Conservation (phyloP, 352 stramenopile species). For the Thalassiosira exigua region DNA sequence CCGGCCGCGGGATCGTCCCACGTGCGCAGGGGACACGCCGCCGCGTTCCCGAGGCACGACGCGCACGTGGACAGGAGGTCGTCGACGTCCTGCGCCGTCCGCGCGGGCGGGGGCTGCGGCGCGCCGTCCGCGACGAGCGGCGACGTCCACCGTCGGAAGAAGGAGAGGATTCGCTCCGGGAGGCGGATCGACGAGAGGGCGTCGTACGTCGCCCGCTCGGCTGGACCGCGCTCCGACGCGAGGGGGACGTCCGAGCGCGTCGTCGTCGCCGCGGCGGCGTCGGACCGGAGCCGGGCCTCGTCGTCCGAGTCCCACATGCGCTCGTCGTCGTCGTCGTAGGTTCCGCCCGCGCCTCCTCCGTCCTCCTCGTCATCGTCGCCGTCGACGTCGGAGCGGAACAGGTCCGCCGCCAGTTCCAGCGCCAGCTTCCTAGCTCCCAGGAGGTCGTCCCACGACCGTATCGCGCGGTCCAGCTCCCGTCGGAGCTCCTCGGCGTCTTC, state of each 20-base stretch:
- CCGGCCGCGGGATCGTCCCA: no score
- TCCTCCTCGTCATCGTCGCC: constrained; percentile 37
- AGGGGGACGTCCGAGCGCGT: no score
- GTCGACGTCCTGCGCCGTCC: constrained; percentile 57
- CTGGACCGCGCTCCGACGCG: no score
- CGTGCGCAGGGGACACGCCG: constrained; percentile 42
- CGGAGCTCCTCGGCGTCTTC: constrained; percentile 45
- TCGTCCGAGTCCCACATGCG: constrained; percentile 59
- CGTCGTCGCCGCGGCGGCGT: neutral
- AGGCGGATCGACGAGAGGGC: constrained; percentile 27
- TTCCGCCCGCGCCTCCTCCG: constrained; percentile 28
- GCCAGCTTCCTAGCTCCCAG: constrained; percentile 61
- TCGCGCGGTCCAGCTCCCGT: constrained; percentile 57
- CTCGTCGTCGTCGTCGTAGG: constrained; percentile 41
- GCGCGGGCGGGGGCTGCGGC: no score
- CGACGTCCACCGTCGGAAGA: constrained; percentile 41
- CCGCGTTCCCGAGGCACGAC: constrained; percentile 53
- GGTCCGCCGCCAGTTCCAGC: constrained; percentile 71
- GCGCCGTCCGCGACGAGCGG: constrained; percentile 3
- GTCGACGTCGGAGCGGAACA: constrained; percentile 23
- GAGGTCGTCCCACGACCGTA: constrained; percentile 53
- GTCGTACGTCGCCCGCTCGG: constrained; percentile 12
- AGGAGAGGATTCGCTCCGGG: constrained; percentile 30
- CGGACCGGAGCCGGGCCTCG: constrained; percentile 37
- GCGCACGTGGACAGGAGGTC: constrained; percentile 64